A percentile compares a stretch with the other conserved stretches of the same genome.
phyloP scores from a whole-genome alignment of 371 early-diverging fungal species.

The Lichtheimia ramosa region DNA sequence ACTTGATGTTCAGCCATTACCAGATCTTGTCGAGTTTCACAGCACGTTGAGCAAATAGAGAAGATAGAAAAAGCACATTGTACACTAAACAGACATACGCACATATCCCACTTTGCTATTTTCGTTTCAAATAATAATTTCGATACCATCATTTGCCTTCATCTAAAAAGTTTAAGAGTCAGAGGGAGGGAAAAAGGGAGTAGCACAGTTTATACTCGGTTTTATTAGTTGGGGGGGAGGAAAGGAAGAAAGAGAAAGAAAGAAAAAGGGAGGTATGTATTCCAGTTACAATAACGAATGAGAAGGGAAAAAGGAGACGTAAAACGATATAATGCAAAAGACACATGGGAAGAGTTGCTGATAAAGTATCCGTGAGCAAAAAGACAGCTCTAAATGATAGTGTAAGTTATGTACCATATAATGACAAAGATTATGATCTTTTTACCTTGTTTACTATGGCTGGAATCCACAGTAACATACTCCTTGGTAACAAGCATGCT shows the following conservation, averaged over 20 bases:
- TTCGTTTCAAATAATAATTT: not conserved
- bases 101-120: not conserved
- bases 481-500: not conserved
- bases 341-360: not conserved
- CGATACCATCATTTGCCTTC: not conserved
- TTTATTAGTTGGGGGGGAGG: no score
- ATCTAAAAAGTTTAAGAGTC: not conserved
- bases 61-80: not conserved
- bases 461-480: conserved; percentile 1
- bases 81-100: not conserved
- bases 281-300: no score
- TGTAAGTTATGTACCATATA: not conserved
- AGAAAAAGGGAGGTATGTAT: no score
- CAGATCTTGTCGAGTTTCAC: conserved; percentile 26
- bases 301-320: no score
- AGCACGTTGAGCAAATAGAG: conserved; percentile 3
- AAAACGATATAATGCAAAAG: not conserved
- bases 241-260: no score
- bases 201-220: no score
- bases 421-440: not conserved
- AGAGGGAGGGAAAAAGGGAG: not conserved
- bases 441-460: not conserved
- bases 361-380: not conserved
- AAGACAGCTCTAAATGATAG: not conserved
- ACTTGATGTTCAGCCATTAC: conserved; percentile 56